Conservation (phyloP, 768 basidiomycete species). For the Gymnopilus dilepis region DNA sequence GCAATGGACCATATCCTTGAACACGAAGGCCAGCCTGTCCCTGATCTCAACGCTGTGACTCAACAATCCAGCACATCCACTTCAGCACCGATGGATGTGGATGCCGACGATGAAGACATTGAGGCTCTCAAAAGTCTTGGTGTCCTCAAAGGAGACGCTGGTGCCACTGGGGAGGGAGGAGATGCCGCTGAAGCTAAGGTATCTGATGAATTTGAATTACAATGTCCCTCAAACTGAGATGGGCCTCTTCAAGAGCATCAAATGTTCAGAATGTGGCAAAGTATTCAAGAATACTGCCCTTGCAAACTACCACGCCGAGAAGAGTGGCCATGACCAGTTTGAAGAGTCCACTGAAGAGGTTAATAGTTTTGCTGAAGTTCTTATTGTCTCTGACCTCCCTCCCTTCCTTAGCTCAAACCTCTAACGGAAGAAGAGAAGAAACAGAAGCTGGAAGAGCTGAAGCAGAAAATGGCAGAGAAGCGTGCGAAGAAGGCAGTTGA, state of each 20-base stretch:
- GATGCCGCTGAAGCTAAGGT: constrained; percentile 72
- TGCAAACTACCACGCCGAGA: constrained; percentile 93
- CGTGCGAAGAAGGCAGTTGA: constrained; percentile 71
- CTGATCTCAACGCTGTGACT: constrained; percentile 56
- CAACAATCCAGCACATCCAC: constrained; percentile 36
- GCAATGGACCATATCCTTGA: constrained; percentile 90
- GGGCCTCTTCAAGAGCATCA: constrained; percentile 66
- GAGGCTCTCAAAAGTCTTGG: constrained; percentile 62
- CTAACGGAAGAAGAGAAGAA: constrained; percentile 94
- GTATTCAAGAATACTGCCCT: constrained; percentile 84
- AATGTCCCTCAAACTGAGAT: neutral
- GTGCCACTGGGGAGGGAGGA: constrained; percentile 9
- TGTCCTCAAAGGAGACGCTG: constrained; percentile 42
- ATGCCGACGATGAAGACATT: constrained; percentile 78
- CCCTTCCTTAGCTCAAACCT: constrained; percentile 69
- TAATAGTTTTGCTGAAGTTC: neutral
- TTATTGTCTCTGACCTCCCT: neutral
- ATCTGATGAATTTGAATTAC: neutral
- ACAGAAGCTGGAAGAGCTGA: constrained; percentile 78
- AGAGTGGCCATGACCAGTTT: constrained; percentile 94
- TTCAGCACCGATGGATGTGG: constrained; percentile 50
- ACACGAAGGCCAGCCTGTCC: constrained; percentile 77
- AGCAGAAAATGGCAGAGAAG: constrained; percentile 81
- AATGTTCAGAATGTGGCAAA: constrained; percentile 85
- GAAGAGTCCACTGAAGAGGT: constrained; percentile 97